phyloP scores from a whole-genome alignment of 345 rosid species.

The Citrus trifoliata region DNA sequence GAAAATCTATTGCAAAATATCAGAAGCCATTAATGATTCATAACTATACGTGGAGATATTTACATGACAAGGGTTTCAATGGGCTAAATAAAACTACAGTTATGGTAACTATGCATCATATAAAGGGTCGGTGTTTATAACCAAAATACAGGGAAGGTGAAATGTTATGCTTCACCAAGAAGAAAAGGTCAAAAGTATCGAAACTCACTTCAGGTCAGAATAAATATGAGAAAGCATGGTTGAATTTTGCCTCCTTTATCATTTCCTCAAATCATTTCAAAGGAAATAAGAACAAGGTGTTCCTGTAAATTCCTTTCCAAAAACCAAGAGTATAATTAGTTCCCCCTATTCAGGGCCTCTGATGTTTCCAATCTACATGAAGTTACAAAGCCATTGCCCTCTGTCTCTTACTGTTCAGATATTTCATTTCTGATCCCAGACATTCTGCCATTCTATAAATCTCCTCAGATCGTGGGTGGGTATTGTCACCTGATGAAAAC shows the following conservation, averaged over 20 bases:
- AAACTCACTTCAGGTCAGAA: background rate
- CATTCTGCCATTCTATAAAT: conserved; percentile 51
- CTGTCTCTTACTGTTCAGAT: conserved; percentile 23
- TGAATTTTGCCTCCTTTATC: background rate
- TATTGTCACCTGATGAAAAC: conserved; percentile 78
- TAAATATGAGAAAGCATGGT: background rate
- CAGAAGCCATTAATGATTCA: background rate
- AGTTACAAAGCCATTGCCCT: background rate
- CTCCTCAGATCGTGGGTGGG: conserved; percentile 55
- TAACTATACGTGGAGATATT: background rate
- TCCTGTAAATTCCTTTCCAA: background rate
- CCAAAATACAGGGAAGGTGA: background rate
- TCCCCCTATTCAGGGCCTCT: background rate
- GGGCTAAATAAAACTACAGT: background rate
- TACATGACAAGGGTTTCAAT: background rate
- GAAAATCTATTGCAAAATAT: background rate
- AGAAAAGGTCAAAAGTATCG: background rate
- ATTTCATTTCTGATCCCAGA: conserved; percentile 59
- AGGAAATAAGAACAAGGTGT: background rate
- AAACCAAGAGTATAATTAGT: background rate
- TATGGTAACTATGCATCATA: background rate
- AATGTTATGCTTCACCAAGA: background rate
- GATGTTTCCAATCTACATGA: background rate
- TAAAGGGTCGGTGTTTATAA: background rate
- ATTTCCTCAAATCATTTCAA: background rate